These are phyloP conservation scores for Pistacia vera DNA, from an alignment of 345 rosid genomes.

Conservation along the genomic window DNA sequence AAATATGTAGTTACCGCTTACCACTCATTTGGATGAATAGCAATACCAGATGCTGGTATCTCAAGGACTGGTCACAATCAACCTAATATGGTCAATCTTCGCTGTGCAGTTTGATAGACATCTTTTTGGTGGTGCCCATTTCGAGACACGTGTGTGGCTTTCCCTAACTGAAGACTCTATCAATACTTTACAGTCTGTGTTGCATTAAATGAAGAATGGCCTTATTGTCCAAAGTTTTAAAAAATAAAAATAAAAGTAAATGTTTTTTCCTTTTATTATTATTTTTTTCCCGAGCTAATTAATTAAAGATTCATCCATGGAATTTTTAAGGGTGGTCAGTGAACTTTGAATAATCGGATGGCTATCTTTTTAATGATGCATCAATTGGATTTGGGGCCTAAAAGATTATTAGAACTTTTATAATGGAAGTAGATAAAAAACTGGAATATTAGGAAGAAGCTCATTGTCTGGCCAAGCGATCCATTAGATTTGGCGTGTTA, in stretches of 20 bases:
- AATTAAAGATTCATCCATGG: too few species aligned
- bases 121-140: constrained; percentile 30
- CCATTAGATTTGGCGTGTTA: neutral
- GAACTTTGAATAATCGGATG: neutral
- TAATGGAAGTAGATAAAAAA: neutral
- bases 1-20: too few species aligned
- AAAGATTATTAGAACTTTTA: neutral
- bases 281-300: too few species aligned
- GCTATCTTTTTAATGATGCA: neutral
- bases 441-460: neutral
- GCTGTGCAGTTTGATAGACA: neutral
- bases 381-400: neutral
- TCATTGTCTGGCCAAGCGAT: neutral
- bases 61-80: constrained; percentile 18
- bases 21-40: neutral
- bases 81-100: constrained; percentile 23
- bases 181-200: constrained; percentile 41
- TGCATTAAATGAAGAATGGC: constrained; percentile 31
- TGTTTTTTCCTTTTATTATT: too few species aligned
- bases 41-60: neutral
- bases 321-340: too few species aligned
- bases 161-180: constrained; percentile 8
- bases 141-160: constrained; percentile 30
- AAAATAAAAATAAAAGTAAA: neutral
- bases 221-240: neutral